phyloP scores from a whole-genome alignment of 2,329 filamentous ascomycete genomes.

The Zasmidium angulare region DNA sequence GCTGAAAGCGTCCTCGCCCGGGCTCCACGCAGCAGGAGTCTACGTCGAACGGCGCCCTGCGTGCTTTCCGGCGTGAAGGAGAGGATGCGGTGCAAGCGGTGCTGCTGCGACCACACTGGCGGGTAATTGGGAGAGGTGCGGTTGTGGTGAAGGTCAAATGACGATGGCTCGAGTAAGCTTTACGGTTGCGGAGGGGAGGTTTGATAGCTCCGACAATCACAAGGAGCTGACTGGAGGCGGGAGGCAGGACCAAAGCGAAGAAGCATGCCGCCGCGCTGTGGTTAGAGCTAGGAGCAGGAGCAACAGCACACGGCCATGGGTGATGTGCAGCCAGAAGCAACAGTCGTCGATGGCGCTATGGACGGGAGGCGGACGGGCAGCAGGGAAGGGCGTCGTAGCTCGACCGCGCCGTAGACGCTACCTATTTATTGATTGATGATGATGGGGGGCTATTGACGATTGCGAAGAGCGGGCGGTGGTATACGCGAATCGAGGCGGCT shows the following conservation, averaged over 20 bases:
- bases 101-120: not conserved
- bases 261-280: conserved; percentile 15
- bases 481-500: not conserved
- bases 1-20: conserved; percentile 8
- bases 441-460: no score
- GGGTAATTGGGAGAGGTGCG: not conserved
- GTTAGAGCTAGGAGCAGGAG: not conserved
- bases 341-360: conserved; percentile 3
- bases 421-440: no score
- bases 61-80: not conserved
- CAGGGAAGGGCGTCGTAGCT: conserved; percentile 3
- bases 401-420: not conserved
- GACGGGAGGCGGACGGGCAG: not conserved
- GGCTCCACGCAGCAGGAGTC: conserved; percentile 3
- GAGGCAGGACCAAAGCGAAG: conserved; percentile 5
- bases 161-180: conserved; percentile 24
- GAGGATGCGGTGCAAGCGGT: not conserved
- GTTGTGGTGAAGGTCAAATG: conserved; percentile 20
- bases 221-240: conserved; percentile 22
- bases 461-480: no score
- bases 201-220: conserved; percentile 23
- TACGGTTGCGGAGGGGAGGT: conserved; percentile 23
- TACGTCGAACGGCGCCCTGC: not conserved
- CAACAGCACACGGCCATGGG: not conserved
- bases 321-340: conserved; percentile 1